These are phyloP conservation scores for Trametes meyenii DNA, from an alignment of 768 basidiomycete genomes.

Conservation along the genomic window DNA sequence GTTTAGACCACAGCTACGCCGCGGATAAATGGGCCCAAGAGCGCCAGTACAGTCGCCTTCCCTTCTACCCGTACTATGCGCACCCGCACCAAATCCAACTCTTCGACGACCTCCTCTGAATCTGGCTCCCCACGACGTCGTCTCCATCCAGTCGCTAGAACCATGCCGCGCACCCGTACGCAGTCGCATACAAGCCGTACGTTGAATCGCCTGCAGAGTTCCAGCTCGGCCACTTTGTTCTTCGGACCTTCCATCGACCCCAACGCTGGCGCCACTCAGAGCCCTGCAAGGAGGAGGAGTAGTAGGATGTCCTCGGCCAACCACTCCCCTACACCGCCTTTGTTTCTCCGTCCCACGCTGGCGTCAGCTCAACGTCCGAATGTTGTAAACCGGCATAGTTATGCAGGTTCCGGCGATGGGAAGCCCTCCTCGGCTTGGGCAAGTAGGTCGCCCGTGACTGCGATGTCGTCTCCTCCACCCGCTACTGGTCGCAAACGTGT, in stretches of 20 bases:
- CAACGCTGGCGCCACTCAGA: neutral
- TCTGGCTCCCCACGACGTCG: conserved; percentile 56
- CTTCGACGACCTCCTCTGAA: conserved; percentile 49
- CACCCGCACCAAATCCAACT: conserved; percentile 41
- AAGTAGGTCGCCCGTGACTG: conserved; percentile 14
- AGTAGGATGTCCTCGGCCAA: conserved; percentile 5
- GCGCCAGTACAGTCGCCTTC: conserved; percentile 35
- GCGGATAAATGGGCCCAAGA: conserved; percentile 32
- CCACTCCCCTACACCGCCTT: conserved; percentile 1
- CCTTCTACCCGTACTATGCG: conserved; percentile 41
- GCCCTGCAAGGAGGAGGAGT: conserved; percentile 1
- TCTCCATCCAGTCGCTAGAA: conserved; percentile 50
- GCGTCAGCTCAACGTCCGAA: conserved; percentile 32
- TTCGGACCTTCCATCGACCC: conserved; percentile 59
- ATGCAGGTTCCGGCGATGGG: conserved; percentile 51
- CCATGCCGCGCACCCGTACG: conserved; percentile 35
- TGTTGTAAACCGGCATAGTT: conserved; percentile 61
- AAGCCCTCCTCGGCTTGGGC: conserved; percentile 27
- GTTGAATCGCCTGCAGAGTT: conserved; percentile 56
- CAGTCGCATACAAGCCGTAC: conserved; percentile 40
- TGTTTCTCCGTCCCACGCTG: conserved; percentile 21
- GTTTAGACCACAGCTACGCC: conserved; percentile 17
- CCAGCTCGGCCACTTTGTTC: conserved; percentile 62
- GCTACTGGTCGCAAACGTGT: conserved; percentile 22
- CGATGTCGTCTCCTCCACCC: conserved; percentile 19